Percentiles rank a stretch among this genome's conserved stretches.
Evolutionary conservation across 176 grass and related monocot genomes (phyloP).

Genomic region (Panicum miliaceum): DNA sequence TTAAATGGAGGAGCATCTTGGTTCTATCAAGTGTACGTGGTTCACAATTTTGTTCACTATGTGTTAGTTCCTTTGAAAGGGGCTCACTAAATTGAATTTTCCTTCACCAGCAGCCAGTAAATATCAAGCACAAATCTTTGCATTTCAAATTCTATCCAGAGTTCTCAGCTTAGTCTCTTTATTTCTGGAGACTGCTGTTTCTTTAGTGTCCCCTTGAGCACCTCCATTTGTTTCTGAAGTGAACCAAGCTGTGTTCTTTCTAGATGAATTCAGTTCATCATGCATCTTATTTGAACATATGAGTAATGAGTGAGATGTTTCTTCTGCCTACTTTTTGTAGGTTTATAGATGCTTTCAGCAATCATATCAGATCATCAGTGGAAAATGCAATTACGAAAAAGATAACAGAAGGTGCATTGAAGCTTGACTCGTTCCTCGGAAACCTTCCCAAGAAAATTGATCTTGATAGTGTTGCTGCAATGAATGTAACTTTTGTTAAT

Average conservation of each 20-base stretch:
- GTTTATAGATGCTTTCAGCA: slow-evolving; percentile 79
- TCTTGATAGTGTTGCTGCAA: slow-evolving; percentile 64
- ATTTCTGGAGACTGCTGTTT: neutral
- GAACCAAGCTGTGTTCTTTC: slow-evolving; percentile 7
- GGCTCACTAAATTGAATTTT: slow-evolving; percentile 7
- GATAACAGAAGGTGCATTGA: slow-evolving; percentile 66
- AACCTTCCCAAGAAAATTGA: slow-evolving; percentile 84
- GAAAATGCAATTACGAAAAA: slow-evolving; percentile 79
- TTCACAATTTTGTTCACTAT: slow-evolving; percentile 19
- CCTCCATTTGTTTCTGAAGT: slow-evolving; percentile 7
- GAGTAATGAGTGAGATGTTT: neutral
- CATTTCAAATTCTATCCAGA: slow-evolving; percentile 7
- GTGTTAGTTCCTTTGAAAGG: neutral
- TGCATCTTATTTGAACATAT: slow-evolving; percentile 19
- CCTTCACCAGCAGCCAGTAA: neutral
- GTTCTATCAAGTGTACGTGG: slow-evolving; percentile 93
- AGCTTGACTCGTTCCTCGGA: slow-evolving; percentile 80
- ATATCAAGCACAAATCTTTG: neutral
- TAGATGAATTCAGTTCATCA: neutral
- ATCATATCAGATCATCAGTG: slow-evolving; percentile 83
- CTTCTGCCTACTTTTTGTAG: slow-evolving; percentile 53
- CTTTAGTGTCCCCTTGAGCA: neutral
- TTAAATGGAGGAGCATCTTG: slow-evolving; percentile 87
- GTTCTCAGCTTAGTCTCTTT: neutral
- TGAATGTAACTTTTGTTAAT: slow-evolving; percentile 89